Evolutionary conservation across 164 flowering plant genomes (phyloP), one percentile per base, ranked within the genome.

Genomic region (Euptelea pleiosperma): DNA sequence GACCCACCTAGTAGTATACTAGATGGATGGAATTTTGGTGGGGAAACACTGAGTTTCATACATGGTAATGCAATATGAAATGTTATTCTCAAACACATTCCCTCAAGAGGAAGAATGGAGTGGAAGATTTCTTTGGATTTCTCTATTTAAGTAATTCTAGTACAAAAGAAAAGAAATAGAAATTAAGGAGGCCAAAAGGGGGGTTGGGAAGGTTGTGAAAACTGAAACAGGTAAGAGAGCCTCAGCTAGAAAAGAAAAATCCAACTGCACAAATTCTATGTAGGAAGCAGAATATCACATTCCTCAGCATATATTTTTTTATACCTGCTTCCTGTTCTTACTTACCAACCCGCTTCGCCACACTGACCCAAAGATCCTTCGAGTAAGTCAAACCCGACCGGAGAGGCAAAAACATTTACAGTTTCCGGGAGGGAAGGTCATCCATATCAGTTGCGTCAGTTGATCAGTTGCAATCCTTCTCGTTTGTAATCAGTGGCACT

Each of bases 361-460:
- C 34, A 4, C 49, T 40, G 22, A 21, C 16, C 35, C 24, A 18
- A 3, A 37, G 37, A 49, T 39, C 26, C 5, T 44, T n/a, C 18
- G 14, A 50, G 35, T 39, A 11, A 24, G 47, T 30, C 42, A 37
- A 25, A 36, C 42, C 42, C 54, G 50, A 34, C 57, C 43, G 22
- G 60, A 49, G 46, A 43, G 28, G 33, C 21, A 57, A 41, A 57
- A 43, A 39, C 42, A 61, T 60, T 53, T 66, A 66, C 70, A 60
- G 8, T 44, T 59, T 46, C 60, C 44, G 25, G 36, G 51, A n/a
- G 66, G 41, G 33, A 26, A 52, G 50, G 44, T 60, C 34, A 33
- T 33, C 24, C 39, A 26, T 35, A 9, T 19, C n/a, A 15, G 22
- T 11, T 18, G 10, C 16, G 50, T 68, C 63, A 62, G 50, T 45